Evolutionary conservation across 192 early-diverging fungal species (phyloP), one percentile per base, ranked within the genome.

Genomic region (Mortierella antarctica): DNA sequence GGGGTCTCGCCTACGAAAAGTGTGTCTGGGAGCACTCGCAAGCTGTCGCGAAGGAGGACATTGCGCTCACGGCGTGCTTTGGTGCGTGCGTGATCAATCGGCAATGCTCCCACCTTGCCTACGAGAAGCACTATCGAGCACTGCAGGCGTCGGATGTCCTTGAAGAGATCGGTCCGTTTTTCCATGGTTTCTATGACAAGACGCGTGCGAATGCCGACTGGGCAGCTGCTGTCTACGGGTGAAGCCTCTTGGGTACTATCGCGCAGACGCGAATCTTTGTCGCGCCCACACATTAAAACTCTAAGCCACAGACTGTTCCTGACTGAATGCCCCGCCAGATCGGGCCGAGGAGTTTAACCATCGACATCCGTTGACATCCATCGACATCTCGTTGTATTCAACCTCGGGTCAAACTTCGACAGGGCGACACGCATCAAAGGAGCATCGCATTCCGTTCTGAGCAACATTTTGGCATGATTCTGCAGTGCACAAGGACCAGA

Each of bases 1-100:
- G 98, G 98, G 93, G 90, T 13, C 75, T 84, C 45, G 80, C 80
- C 17, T 93, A 94, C 73, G 73, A 90, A 57, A 84, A 85, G 7
- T 78, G 83, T 8, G 76, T 86, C 12, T 92, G 91, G 89, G 79
- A 88, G 83, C 89, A 88, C 62, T 83, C 72, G 15, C 57, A 69
- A 12, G 39, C 18, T 54, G 83, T 64, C 50, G 62, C 67, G 9
- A 31, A 57, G 20, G 68, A 62, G 20, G 42, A 62, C 20, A 48
- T 73, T 87, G 47, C 62, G 82, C 11, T 95, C 82, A 84, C 89
- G 9, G 93, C 94, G 21, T 88, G 91, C 5, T 94, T 87, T 79
- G 91, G 91, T 4, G 91, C 87, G 5, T 92, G 89, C 62, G 60
- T 68, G 10, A 70, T 93, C 45, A 84, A 86, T 15, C 74, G 91